A percentile compares a stretch with the other conserved stretches of the same genome.
Evolutionary conservation across 1,284 basidiomycete genomes (phyloP).

Genomic region (Puccinia novopanici): DNA sequence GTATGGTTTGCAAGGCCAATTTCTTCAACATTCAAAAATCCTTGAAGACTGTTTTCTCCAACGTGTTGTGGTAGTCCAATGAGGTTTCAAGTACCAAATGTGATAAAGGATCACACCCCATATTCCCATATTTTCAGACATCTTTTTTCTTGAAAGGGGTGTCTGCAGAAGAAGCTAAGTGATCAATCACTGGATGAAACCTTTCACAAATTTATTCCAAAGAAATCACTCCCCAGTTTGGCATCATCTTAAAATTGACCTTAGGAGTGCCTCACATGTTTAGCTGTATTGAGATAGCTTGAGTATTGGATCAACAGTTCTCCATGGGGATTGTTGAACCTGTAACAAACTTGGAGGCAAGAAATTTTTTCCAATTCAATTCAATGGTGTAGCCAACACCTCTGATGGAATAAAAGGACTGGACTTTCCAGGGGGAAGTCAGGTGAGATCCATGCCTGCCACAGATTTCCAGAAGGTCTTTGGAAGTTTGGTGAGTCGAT

Average conservation of each 20-base stretch:
- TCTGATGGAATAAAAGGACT: background rate
- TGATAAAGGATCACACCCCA: too few species aligned
- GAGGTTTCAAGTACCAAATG: too few species aligned
- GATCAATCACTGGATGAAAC: background rate
- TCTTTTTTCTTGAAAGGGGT: too few species aligned
- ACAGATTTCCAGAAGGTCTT: background rate
- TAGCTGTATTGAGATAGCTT: background rate
- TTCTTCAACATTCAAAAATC: too few species aligned
- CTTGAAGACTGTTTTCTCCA: too few species aligned
- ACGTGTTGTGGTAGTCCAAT: too few species aligned
- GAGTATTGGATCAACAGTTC: background rate
- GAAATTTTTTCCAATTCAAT: constrained; percentile 13
- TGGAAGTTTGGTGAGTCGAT: background rate
- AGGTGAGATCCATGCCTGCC: background rate
- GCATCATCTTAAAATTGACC: too few species aligned
- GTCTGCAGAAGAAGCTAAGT: background rate
- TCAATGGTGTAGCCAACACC: background rate
- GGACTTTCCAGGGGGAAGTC: background rate
- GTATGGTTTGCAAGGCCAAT: too few species aligned
- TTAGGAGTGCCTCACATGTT: background rate
- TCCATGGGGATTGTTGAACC: background rate
- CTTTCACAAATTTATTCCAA: too few species aligned
- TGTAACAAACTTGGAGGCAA: background rate
- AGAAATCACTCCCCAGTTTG: background rate
- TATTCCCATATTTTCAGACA: too few species aligned